Base-by-base conservation (phyloP, 352 stramenopile genomes). In the Phytophthora agathidicida region DNA sequence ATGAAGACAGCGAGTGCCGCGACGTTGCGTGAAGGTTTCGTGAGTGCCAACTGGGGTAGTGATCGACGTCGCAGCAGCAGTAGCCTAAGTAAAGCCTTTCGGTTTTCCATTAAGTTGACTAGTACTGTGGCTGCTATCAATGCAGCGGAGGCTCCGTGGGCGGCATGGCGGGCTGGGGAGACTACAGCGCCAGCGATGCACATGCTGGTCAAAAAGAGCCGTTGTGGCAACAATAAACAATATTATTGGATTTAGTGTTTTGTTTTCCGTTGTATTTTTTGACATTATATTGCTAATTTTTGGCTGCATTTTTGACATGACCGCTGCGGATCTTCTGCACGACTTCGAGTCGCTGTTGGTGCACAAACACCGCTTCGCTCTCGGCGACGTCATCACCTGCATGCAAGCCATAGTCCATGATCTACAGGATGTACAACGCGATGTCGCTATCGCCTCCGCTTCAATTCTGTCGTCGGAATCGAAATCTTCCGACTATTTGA, bases 1-100 rank as follows among this genome's bases (percentile, higher is more conserved):
- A 89, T 75, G 60, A 89, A 88, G 13, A 89, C 46, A 7, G 75
- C 75, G 22, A 89, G 57, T 3, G 80, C 71, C 14, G 73, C 39
- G 14, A 73, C 37, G 59, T 77, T 86, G 37, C 73, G 75, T n/a
- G 73, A 75, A 3, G 77, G 80, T 16, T 38, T 59, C 17, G 30
- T 13, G 14, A 80, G 19, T 22, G 39, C 51, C 33, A 80, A 42
- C 1, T 30, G 26, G n/a, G 52, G 26, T 14, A 75, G 41, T 24
- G 64, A 48, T 7, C 28, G 44, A 6, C 33, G 27, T 13, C 26
- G 38, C 24, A 69, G 28, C 7, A 72, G 9, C 24, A 43, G 35
- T 4, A 67, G 13, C 32, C n/a, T n/a, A n/a, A n/a, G n/a, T n/a
- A 78, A 30, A 20, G 57, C 65, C 26, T 44, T 60, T 13, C 62